phyloP scores from a whole-genome alignment of 2,329 filamentous ascomycete genomes.

The Cercospora sesami region DNA sequence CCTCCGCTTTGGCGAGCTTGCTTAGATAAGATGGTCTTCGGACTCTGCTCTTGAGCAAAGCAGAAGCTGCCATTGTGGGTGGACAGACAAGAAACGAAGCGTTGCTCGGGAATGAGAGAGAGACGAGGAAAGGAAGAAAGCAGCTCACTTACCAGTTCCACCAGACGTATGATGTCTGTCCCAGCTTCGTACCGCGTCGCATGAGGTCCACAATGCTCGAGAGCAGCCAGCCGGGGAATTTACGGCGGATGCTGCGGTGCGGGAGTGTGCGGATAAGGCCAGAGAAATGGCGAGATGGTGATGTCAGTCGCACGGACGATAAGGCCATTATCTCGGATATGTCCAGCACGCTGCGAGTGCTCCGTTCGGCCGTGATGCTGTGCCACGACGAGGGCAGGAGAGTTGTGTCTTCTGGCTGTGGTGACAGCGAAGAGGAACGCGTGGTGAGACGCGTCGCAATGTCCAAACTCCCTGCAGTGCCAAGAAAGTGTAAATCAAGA shows the following conservation, averaged over 20 bases:
- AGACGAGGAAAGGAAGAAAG: not conserved
- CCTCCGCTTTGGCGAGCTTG: constrained; percentile 76
- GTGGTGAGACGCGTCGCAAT: not conserved
- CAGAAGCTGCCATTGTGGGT: constrained; percentile 44
- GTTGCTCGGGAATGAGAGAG: not conserved
- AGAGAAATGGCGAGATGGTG: not conserved
- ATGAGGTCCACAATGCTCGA: constrained; percentile 1
- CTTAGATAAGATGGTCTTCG: constrained; percentile 73
- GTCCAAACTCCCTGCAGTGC: not conserved
- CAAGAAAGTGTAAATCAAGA: not conserved
- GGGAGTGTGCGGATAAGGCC: not conserved
- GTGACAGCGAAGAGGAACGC: not conserved
- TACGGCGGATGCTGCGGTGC: not conserved
- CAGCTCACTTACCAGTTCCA: not conserved
- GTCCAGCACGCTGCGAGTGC: not conserved
- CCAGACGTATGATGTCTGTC: not conserved
- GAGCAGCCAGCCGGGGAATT: not conserved
- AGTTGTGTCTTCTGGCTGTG: not conserved
- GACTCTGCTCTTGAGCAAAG: constrained; percentile 73
- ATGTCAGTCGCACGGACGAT: constrained; percentile 3
- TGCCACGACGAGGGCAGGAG: not conserved
- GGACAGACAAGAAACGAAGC: not conserved
- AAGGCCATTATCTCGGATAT: not conserved
- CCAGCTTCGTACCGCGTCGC: not conserved
- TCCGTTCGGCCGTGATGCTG: not conserved